Evolutionary conservation across 257 asterid species (phyloP), one percentile per base, ranked within the genome.

Genomic region (Lavandula angustifolia): DNA sequence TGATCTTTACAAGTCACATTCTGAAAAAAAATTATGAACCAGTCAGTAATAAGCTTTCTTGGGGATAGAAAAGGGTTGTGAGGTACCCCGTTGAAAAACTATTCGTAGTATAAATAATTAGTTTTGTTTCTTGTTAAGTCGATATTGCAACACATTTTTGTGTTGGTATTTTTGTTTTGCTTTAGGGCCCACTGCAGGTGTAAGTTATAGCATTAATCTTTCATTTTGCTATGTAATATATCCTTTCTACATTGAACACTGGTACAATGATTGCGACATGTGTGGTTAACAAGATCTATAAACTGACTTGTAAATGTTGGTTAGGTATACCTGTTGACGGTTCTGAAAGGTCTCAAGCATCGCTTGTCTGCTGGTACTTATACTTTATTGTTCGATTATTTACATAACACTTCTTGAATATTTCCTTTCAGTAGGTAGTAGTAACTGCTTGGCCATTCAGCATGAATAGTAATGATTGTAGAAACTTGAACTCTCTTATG

Each of bases 311-410:
- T 60, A 57, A 67, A 53, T 51, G 64, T 75, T 82, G 70, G 62
- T 67, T 87, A 92, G 99, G 99, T 89, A 41, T 92, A 85, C 79
- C 66, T 92, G 68, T 85, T 90, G 97, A 83, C 94, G 6, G 95
- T 92, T 67, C 77, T 89, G 72, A 92, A 82, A 80, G 85, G 95
- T 78, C 94, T 92, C 84, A 92, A 92, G 87, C 83, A 87, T 75
- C 97, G 97, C 16, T 81, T 90, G 72, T 96, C 99, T 75, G 99
- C 97, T 56, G 99, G 99, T 92, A 87, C 72, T 66, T 73, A 33
- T 62, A 34, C 74, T 75, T 72, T 31, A 52, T 41, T 42, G 34
- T 75, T 68, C 64, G 11, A 18, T 64, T 77, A 55, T 46, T 70
- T 38, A 37, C 50, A 16, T 75, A 74, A 34, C 12, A 8, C 14